phyloP scores from a whole-genome alignment of 192 early-diverging fungal genomes.

The Radiomyces spectabilis region DNA sequence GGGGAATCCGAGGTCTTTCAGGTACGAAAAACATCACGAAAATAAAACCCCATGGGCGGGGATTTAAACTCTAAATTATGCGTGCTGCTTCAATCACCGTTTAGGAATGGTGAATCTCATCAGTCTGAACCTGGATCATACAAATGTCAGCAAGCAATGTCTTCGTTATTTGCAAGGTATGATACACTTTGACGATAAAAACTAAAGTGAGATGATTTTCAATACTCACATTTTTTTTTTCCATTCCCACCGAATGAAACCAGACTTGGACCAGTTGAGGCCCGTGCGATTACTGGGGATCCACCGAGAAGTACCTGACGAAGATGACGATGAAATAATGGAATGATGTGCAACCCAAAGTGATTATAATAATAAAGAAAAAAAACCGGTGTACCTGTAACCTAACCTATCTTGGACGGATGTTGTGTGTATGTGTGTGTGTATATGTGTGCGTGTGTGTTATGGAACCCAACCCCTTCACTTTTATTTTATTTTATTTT shows the following conservation, averaged over 20 bases:
- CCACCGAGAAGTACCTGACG: neutral
- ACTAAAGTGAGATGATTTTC: neutral
- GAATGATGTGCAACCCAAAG: neutral
- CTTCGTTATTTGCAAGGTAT: constrained; percentile 3
- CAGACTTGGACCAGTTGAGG: neutral
- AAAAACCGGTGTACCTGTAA: neutral
- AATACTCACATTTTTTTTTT: constrained; percentile 5
- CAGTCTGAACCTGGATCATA: constrained; percentile 3
- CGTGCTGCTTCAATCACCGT: constrained; percentile 6
- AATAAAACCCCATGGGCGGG: neutral
- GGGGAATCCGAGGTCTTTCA: neutral
- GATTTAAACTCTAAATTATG: neutral
- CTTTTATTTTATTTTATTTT: neutral
- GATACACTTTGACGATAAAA: neutral
- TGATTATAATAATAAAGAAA: neutral
- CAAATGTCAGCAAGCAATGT: neutral
- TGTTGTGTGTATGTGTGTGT: neutral
- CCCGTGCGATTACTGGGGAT: constrained; percentile 1
- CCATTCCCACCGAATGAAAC: neutral
- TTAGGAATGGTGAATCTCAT: constrained; percentile 3
- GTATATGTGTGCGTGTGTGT: neutral
- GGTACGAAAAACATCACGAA: neutral
- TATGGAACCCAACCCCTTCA: neutral
- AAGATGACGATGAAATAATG: neutral
- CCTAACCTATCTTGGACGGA: neutral